Evolutionary conservation across 129 eudicot genomes (phyloP), one percentile per base, ranked within the genome.

Genomic region (Centella asiatica): DNA sequence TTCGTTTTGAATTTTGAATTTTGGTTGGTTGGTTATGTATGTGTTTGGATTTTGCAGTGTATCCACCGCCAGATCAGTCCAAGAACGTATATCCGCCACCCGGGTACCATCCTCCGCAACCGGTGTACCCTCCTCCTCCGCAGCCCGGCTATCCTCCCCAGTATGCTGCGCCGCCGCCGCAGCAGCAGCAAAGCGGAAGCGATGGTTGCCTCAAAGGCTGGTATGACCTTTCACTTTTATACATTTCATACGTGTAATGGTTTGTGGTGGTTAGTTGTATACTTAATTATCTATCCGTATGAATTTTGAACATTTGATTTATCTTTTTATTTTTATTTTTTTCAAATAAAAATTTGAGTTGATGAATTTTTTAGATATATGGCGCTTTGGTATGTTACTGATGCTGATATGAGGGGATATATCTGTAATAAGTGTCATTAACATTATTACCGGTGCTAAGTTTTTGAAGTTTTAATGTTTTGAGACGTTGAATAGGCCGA

Each of bases 61-160:
- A 86, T 77, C 89, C 95, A 7, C 89, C 89, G 0, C 89, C 76
- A 49, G 95, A 84, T 14, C 79, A 79, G 49, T 72, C 87, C 0
- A 89, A 85, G 69, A 94, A 85, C 44, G 85, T 94, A 10, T 87
- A 87, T 44, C 90, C 92, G 1, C 84, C 84, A 12, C 60, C 62
- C 2, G 83, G 80, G 5, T 78, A 78, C 58, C 74, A 77, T 3
- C 74, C 72, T 25, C 61, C 71, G 2, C 78, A 36, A 14, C 68
- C 80, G 9, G 77, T 76, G 11, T 68, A 72, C 36, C 87, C 76
- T 2, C 85, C 81, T 11, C 78, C 72, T 0, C 93, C 74, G 2
- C 45, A 6, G 10, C 45, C 45, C 1, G 95, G 81, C 0, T 81
- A 74, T 56, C 85, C n/a, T n/a, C n/a, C 79, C 10, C 84, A 75